Evolutionary conservation across 2,329 filamentous ascomycete genomes (phyloP), one percentile per base, ranked within the genome.

Genomic region (Thyridium curvatum): DNA sequence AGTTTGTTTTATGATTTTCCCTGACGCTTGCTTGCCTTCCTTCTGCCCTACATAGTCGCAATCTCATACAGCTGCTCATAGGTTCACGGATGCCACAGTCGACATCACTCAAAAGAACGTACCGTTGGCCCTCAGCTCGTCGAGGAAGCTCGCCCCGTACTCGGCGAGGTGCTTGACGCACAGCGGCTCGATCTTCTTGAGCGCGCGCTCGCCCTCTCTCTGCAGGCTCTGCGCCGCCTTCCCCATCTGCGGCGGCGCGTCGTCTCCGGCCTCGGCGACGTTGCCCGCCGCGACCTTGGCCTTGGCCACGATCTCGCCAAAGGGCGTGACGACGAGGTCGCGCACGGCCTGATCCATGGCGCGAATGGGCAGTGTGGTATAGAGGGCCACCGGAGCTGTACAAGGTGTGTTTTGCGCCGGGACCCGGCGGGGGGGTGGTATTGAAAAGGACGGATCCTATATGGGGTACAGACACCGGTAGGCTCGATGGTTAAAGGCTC

Each of bases 71-170:
- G n/a, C n/a, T n/a, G n/a, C n/a, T n/a, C n/a, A n/a, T n/a, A n/a
- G n/a, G n/a, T n/a, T n/a, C n/a, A n/a, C n/a, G n/a, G n/a, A n/a
- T n/a, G n/a, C n/a, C n/a, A n/a, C n/a, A n/a, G n/a, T n/a, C n/a
- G n/a, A 29, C 34, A 30, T 21, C 13, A 13, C 16, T 33, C 14
- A 34, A 28, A 35, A n/a, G 32, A 18, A 45, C 65, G 49, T 58
- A 77, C 74, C 69, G 44, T 75, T 70, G 38, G 74, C 72, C 45
- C 71, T 73, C 18, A 79, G 59, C 6, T 69, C 68, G 43, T 68
- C 58, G 15, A 72, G 53, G 46, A 79, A 78, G 43, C 61, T 66
- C 17, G 54, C 46, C 5, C 69, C 68, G 39, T 72, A 76, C 30
- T 74, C 67, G 7, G 68, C 64, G 32, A 67, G 52, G 34, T 68